Evolutionary conservation across 768 basidiomycete species (phyloP).

Genomic region (Hygrocybe punicea): DNA sequence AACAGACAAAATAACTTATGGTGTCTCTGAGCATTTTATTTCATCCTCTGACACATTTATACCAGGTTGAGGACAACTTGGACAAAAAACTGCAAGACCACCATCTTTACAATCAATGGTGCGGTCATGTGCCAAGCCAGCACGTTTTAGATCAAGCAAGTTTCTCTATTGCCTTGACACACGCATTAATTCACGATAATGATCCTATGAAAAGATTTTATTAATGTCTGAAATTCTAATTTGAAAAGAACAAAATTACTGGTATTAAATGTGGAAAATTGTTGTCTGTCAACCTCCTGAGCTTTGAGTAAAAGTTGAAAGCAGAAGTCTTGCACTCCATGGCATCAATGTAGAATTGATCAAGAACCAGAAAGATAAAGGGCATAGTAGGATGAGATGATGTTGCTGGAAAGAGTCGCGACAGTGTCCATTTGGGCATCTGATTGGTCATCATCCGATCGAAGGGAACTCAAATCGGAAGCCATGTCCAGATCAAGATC

Average conservation of each 20-base stretch:
- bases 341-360: constrained; percentile 18
- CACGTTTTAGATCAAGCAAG: not conserved
- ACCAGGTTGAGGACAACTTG: constrained; percentile 8
- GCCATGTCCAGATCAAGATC: no score
- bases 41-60: constrained; percentile 9
- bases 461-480: no score
- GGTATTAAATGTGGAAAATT: not conserved
- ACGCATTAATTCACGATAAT: constrained; percentile 3
- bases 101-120: not conserved
- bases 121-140: not conserved
- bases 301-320: constrained; percentile 9
- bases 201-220: not conserved
- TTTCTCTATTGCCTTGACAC: constrained; percentile 5
- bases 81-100: constrained; percentile 2
- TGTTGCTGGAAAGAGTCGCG: constrained; percentile 13
- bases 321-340: constrained; percentile 20
- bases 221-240: not conserved
- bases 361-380: constrained; percentile 21
- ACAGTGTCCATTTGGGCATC: not conserved
- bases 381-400: constrained; percentile 10
- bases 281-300: constrained; percentile 10
- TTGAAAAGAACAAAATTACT: not conserved
- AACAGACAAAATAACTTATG: not conserved
- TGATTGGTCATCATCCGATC: no score
- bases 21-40: not conserved